Percentiles rank a stretch among this genome's conserved stretches.
Conservation (phyloP, 1,284 basidiomycete genomes). For the Heterobasidion irregulare region DNA sequence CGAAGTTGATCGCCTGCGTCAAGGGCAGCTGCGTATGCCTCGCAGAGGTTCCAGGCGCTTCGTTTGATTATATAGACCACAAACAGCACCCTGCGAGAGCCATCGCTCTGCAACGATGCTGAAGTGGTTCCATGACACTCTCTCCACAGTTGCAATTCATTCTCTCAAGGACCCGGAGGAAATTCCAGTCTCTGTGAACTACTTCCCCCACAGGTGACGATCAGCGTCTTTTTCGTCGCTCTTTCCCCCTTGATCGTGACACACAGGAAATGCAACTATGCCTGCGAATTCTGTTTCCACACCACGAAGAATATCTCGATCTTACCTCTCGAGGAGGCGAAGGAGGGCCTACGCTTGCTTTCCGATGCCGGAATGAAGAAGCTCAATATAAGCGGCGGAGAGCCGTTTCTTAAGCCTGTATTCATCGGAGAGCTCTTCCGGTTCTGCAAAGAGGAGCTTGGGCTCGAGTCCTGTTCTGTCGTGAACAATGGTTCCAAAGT, state of each 20-base stretch:
- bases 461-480: constrained; percentile 28
- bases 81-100: background rate
- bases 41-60: too few species aligned
- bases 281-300: constrained; percentile 32
- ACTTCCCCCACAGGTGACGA: background rate
- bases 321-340: constrained; percentile 27
- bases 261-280: constrained; percentile 25
- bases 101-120: background rate
- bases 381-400: constrained; percentile 34
- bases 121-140: background rate
- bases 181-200: constrained; percentile 11
- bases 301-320: constrained; percentile 27
- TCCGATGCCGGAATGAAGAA: constrained; percentile 30
- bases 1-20: too few species aligned
- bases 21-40: too few species aligned
- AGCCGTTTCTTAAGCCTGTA: constrained; percentile 29
- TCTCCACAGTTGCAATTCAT: background rate
- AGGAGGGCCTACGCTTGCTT: constrained; percentile 27
- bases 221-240: background rate
- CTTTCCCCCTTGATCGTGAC: constrained; percentile 1
- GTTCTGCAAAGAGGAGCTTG: constrained; percentile 31
- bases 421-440: constrained; percentile 31
- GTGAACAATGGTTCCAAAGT: constrained; percentile 34
- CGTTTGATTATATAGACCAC: too few species aligned
- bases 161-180: background rate